These are phyloP conservation scores for Cyathus striatus DNA, from an alignment of 768 basidiomycete genomes.

Conservation along the genomic window DNA sequence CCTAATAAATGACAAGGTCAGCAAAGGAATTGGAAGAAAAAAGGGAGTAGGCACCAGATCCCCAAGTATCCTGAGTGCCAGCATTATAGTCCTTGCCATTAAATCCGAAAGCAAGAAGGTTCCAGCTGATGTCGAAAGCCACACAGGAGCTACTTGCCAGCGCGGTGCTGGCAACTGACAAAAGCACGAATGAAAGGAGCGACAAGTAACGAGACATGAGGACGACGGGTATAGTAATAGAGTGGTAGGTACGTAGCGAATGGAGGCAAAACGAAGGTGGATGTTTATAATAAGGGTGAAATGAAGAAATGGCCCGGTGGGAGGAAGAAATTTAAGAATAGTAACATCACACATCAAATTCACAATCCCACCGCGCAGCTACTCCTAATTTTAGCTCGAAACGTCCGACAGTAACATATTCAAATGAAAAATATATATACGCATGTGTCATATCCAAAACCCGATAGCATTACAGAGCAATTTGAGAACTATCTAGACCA, in stretches of 20 bases:
- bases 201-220: neutral
- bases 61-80: constrained; percentile 68
- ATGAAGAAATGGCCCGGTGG: too few species aligned
- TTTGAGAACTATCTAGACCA: constrained; percentile 65
- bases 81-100: constrained; percentile 82
- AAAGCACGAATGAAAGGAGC: constrained; percentile 1
- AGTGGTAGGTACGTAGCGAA: too few species aligned
- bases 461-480: constrained; percentile 51
- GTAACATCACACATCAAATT: too few species aligned
- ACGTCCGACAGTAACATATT: neutral
- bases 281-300: too few species aligned
- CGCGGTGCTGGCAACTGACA: constrained; percentile 1
- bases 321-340: too few species aligned
- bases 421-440: neutral
- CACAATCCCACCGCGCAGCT: too few species aligned
- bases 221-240: too few species aligned
- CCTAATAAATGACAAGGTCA: constrained; percentile 24
- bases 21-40: neutral
- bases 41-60: constrained; percentile 35
- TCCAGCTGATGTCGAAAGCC: constrained; percentile 76
- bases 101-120: constrained; percentile 83
- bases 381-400: too few species aligned
- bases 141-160: constrained; percentile 40
- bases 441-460: too few species aligned
- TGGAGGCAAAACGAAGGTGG: too few species aligned